Base-by-base conservation (phyloP, 2,329 filamentous ascomycete genomes). In the Ceratocystis alfenasii region DNA sequence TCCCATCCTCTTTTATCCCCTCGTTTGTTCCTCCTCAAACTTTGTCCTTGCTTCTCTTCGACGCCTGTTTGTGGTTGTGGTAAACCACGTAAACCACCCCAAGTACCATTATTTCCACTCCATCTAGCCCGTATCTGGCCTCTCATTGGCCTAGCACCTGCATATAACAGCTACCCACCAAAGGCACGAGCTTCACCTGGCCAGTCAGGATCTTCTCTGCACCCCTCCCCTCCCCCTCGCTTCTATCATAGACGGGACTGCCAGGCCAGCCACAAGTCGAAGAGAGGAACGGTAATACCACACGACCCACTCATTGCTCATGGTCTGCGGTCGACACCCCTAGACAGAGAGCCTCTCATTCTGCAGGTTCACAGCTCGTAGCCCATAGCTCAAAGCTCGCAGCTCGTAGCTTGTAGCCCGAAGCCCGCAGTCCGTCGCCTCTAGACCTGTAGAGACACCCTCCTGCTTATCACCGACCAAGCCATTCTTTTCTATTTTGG, bases 131-230 rank as follows among this genome's bases (percentile, higher is more conserved):
- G 15, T 57, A 5, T 30, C 10, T 33, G 53, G 53, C 53, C 15
- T 28, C 53, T 33, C 22, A 57, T 57, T 57, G 53, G 53, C 53
- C 53, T 17, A 57, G 53, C 53, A 41, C 36, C 53, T 28, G 22
- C 22, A 57, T 30, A 57, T 12, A 41, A 50, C 48, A 50, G 20
- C 48, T 22, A 50, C 48, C 48, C 48, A 50, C n/a, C 53, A 57
- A 28, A 30, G 53, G 53, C 53, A 57, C 53, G 53, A 57, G 53
- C 53, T 57, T 57, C 25, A 57, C 17, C 30, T 17, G 53, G 30
- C 7, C 22, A 57, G 53, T 57, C 53, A 57, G 10, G 22, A 30
- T 30, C 53, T 10, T 22, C 48, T 50, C 4, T 41, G 36, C 48
- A 53, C 48, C 48, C n/a, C 48, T 25, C 6, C 48, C n/a, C 4